Evolutionary conservation across 768 basidiomycete species (phyloP), one percentile per base, ranked within the genome.

Genomic region (Pholiota microspora): DNA sequence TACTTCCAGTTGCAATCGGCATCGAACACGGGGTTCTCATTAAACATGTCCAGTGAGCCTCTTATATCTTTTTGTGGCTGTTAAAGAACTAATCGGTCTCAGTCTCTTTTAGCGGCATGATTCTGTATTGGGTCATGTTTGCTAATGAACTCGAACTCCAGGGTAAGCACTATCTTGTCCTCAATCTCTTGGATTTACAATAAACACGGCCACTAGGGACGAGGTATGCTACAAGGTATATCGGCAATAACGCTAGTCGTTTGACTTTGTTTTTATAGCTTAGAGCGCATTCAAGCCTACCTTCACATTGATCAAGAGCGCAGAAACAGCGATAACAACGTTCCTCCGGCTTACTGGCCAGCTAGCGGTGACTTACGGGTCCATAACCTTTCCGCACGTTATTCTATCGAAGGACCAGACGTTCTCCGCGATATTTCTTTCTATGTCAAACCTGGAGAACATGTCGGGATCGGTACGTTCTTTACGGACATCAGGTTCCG

Each of bases 281-380:
- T 77, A 21, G 91, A 94, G 62, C 86, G 92, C 54, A 85, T 93
- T 2, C 80, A 88, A 47, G 84, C 62, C 2, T 86, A 84, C 61
- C 62, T 85, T 16, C 58, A 68, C 23, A 83, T 86, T 51, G 84
- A 85, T 45, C 80, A 82, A 56, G 84, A 87, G 59, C 73, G 76
- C 6, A 70, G 72, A 56, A 55, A 72, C 1, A 70, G 69, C 0
- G 48, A 63, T 4, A 54, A 62, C 1, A 78, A 79, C 31, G 64
- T 69, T 29, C 83, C 85, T 3, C 84, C 86, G 0, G 85, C 85
- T 0, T 77, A 83, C 52, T 88, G 86, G 86, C 85, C 86, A 0
- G 70, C 82, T 3, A 81, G 78, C 7, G 85, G 85, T 7, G 66
- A 73, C 25, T 71, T 87, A 28, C 67, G 71, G 2, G 78, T 83